Conservation (phyloP, 257 asterid genomes). For the Echium plantagineum region DNA sequence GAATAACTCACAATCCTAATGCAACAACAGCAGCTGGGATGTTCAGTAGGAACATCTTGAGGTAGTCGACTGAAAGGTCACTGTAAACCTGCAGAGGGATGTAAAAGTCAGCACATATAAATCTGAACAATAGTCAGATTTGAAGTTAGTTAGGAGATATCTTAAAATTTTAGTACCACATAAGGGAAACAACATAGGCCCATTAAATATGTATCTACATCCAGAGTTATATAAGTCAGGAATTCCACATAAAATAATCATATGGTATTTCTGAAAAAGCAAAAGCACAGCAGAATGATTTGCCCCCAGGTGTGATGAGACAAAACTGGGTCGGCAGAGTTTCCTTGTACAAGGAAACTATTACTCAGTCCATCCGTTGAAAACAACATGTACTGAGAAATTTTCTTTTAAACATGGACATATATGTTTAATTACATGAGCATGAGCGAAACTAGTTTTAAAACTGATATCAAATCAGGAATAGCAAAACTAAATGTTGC, state of each 20-base stretch:
- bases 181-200: not conserved
- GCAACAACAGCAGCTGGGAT: conserved; percentile 93
- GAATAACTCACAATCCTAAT: conserved; percentile 67
- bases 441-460: not conserved
- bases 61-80: conserved; percentile 84
- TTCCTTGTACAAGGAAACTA: no score
- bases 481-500: not conserved
- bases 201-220: not conserved
- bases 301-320: no score
- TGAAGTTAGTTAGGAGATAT: no score
- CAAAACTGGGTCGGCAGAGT: no score
- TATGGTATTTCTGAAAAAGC: not conserved
- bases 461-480: not conserved
- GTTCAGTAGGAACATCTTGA: conserved; percentile 80
- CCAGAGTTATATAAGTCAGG: no score
- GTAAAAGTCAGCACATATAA: conserved; percentile 5
- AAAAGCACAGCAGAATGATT: no score
- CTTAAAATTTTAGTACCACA: no score
- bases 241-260: no score
- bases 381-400: not conserved
- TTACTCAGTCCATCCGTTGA: no score
- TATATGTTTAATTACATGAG: no score
- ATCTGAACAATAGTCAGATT: not conserved
- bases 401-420: no score
- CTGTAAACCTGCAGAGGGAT: conserved; percentile 66